A percentile compares a stretch with the other conserved stretches of the same genome.
phyloP scores from a whole-genome alignment of 208 protist species.

The Polymyxa betae region DNA sequence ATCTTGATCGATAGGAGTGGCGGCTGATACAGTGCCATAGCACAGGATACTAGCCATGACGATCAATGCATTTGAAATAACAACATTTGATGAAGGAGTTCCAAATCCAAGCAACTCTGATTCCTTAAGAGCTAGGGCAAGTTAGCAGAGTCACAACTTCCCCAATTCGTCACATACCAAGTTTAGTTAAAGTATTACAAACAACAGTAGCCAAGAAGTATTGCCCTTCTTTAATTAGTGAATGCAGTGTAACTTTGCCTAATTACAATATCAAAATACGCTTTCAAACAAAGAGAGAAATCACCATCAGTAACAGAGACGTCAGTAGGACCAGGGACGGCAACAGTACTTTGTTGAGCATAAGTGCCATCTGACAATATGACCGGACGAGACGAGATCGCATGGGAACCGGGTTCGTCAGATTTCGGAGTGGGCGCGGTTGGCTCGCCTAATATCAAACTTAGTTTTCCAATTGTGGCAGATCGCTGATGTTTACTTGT shows the following conservation, averaged over 20 bases:
- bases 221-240: conserved; percentile 80
- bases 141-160: background rate
- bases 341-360: conserved; percentile 2
- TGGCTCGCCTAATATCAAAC: background rate
- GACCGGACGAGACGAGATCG: background rate
- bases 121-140: background rate
- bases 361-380: conserved; percentile 35
- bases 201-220: conserved; percentile 88
- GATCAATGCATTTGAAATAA: conserved; percentile 43
- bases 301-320: background rate
- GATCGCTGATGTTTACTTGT: background rate
- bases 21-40: conserved; percentile 13
- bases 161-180: conserved; percentile 75
- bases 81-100: conserved; percentile 10
- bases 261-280: background rate
- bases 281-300: background rate
- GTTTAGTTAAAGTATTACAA: conserved; percentile 85
- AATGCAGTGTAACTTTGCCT: conserved; percentile 29
- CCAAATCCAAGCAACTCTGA: background rate
- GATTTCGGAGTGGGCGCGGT: background rate
- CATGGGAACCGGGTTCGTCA: background rate
- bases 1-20: conserved; percentile 78
- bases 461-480: background rate
- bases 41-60: conserved; percentile 54
- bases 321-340: background rate